Conservation (phyloP, 345 rosid species). For the Citrus sp. region DNA sequence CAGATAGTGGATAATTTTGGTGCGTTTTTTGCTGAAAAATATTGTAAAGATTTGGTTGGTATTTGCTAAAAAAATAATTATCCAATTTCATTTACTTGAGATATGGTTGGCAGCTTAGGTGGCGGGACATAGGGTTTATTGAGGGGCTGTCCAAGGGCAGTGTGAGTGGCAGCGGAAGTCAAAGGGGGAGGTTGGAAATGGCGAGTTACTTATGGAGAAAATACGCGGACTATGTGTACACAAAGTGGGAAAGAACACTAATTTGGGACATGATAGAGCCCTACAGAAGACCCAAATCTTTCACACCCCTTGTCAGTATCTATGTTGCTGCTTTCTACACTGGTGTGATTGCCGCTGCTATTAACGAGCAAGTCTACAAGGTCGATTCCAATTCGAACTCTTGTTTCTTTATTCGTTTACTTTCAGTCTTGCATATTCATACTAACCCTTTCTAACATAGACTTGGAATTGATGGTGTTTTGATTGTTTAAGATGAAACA, state of each 20-base stretch:
- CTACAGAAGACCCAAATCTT: conserved; percentile 75
- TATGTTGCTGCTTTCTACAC: conserved; percentile 87
- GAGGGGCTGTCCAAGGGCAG: no score
- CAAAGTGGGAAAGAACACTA: conserved; percentile 68
- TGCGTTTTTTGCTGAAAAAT: no score
- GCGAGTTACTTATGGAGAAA: conserved; percentile 84
- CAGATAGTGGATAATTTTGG: no score
- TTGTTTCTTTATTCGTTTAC: not conserved
- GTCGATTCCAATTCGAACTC: conserved; percentile 19
- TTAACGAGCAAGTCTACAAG: conserved; percentile 89
- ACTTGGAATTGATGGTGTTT: not conserved
- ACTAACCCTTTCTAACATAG: not conserved
- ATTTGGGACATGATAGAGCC: conserved; percentile 92
- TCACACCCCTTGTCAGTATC: conserved; percentile 62
- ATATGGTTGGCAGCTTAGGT: no score
- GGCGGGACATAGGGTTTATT: no score
- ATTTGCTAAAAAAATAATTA: no score
- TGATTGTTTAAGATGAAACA: not conserved
- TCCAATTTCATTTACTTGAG: no score
- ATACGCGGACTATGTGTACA: conserved; percentile 70
- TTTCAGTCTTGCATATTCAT: not conserved
- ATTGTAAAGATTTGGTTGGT: no score
- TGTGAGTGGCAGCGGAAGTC: no score
- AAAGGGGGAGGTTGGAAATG: conserved; percentile 15
- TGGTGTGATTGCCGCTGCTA: conserved; percentile 75